phyloP scores from a whole-genome alignment of 495 filamentous ascomycete genomes.

The Penicillium taxi region DNA sequence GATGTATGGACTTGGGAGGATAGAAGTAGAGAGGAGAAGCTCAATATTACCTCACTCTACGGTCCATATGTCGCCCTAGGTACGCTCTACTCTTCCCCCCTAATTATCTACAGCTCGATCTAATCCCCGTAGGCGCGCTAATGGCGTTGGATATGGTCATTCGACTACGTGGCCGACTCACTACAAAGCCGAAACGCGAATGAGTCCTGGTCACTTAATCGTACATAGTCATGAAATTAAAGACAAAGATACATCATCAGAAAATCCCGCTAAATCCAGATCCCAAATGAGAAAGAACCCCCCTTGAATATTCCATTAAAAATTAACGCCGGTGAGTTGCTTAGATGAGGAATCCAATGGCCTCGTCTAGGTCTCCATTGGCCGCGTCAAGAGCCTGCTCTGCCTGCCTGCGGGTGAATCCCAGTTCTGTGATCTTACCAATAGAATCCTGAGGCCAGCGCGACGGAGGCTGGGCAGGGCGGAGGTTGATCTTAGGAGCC shows the following conservation, averaged over 20 bases:
- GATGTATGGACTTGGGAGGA: conserved; percentile 52
- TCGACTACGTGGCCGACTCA: conserved; percentile 29
- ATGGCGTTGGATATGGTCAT: conserved; percentile 50
- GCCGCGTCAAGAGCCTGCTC: conserved; percentile 74
- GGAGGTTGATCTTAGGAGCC: conserved; percentile 24
- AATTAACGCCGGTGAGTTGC: no score
- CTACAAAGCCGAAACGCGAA: conserved; percentile 30
- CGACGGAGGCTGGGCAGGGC: conserved; percentile 25
- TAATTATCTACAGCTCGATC: background rate
- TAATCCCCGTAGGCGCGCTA: conserved; percentile 34
- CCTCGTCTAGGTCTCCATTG: conserved; percentile 76
- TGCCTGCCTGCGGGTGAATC: conserved; percentile 69
- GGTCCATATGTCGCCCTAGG: conserved; percentile 65
- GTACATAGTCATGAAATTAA: conserved; percentile 6
- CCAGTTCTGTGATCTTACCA: conserved; percentile 67
- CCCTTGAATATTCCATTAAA: no score
- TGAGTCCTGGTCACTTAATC: conserved; percentile 15
- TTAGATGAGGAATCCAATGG: conserved; percentile 72
- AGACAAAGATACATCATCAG: conserved; percentile 2
- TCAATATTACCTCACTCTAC: conserved; percentile 55
- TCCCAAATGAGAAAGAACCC: conserved; percentile 1
- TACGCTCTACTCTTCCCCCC: conserved; percentile 35
- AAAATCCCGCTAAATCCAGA: conserved; percentile 20
- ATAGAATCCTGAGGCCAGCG: conserved; percentile 36
- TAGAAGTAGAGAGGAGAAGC: conserved; percentile 45